Evolutionary conservation across 495 filamentous ascomycete genomes (phyloP), one percentile per base, ranked within the genome.

Genomic region (Hypoxylon fragiforme): DNA sequence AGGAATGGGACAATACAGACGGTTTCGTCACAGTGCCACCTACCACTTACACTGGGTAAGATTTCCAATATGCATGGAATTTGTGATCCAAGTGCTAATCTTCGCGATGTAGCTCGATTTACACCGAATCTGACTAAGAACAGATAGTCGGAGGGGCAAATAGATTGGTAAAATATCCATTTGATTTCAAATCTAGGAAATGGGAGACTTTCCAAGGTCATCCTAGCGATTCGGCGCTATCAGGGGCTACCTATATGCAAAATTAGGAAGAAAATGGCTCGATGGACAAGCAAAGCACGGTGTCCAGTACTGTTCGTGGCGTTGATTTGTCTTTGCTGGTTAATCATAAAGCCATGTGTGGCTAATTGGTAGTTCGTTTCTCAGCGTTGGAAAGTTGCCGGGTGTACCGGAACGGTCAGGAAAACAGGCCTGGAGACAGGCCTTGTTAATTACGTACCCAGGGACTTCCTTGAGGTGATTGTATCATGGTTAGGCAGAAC

Each of bases 1-100:
- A 67, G 1, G 73, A 92, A 48, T 71, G 79, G 20, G 69, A 85
- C 1, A 76, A 92, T 59, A 75, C 89, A 12, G 71, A 62, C 0
- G 87, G 87, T 0, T 72, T 73, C 35, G 35, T 68, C 1, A 76
- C 73, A 0, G 65, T 72, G 3, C 65, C 68, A 20, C 70, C 75
- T 14, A 74, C 67, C 0, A 52, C 39, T 0, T 78, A 78, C 38
- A 57, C 58, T 7, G 75, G 75, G 72, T 75, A 47, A 54, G 72
- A 68, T 18, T 52, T 3, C 12, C 32, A n/a, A n/a, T n/a, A n/a
- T n/a, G n/a, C n/a, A n/a, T n/a, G n/a, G n/a, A n/a, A n/a, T n/a
- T n/a, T n/a, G n/a, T 11, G 32, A 8, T 0, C 12, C 15, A 13
- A 9, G 15, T 45, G 35, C 45, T 61, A 26, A 61, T 16, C 3